A percentile compares a stretch with the other conserved stretches of the same genome.
phyloP scores from a whole-genome alignment of 2,329 filamentous ascomycete genomes.

The Penicillium brasilianum region DNA sequence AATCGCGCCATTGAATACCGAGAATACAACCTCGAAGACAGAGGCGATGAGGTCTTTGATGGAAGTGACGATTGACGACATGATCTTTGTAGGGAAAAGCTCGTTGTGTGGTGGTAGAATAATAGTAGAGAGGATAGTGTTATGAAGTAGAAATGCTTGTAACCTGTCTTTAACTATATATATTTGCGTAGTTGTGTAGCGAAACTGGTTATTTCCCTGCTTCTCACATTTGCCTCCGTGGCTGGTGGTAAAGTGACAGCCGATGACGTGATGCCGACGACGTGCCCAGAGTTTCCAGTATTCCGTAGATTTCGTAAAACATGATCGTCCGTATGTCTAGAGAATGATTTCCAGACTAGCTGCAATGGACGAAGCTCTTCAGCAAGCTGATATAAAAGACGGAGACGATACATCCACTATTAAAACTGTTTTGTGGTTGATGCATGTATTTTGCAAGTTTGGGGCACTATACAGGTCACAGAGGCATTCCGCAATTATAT shows the following conservation, averaged over 20 bases:
- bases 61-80: slow-evolving; percentile 26
- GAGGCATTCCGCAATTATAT: too few species aligned
- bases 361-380: too few species aligned
- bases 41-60: slow-evolving; percentile 26
- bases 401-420: not conserved
- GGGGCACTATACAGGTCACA: too few species aligned
- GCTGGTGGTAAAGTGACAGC: slow-evolving; percentile 2
- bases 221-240: slow-evolving; percentile 5
- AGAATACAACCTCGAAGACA: slow-evolving; percentile 28
- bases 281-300: not conserved
- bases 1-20: slow-evolving; percentile 14
- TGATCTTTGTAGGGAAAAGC: slow-evolving; percentile 12
- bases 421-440: not conserved
- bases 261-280: slow-evolving; percentile 10
- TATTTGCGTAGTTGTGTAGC: not conserved
- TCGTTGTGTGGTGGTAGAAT: not conserved
- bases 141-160: too few species aligned
- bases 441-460: too few species aligned
- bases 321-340: not conserved
- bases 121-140: not conserved
- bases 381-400: too few species aligned
- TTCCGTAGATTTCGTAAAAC: not conserved
- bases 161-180: too few species aligned
- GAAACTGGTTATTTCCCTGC: not conserved
- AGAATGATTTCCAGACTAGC: not conserved